These are phyloP conservation scores for Meyerozyma athensensis DNA, from an alignment of 1,139 yeast genomes.

Conservation along the genomic window DNA sequence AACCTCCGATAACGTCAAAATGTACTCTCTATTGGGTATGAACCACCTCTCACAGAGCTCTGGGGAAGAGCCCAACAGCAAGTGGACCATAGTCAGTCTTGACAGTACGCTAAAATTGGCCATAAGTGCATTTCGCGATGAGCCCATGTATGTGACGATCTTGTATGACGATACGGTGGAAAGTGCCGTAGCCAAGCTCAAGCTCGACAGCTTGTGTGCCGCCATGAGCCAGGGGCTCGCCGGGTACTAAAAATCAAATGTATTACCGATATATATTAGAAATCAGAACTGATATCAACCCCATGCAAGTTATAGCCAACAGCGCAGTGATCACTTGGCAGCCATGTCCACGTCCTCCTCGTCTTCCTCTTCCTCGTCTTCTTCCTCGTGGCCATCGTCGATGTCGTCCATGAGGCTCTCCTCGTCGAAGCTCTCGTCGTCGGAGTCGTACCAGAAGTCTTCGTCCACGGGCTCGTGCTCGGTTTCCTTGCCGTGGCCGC, in stretches of 20 bases:
- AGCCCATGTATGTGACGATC: conserved; percentile 21
- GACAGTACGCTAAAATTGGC: conserved; percentile 28
- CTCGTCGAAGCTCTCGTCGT: conserved; percentile 51
- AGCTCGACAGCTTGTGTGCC: conserved; percentile 31
- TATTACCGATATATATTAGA: neutral
- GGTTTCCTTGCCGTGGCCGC: conserved; percentile 30
- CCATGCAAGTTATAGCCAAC: neutral
- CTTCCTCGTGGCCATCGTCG: conserved; percentile 54
- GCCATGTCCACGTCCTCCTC: conserved; percentile 36
- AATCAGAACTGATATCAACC: conserved; percentile 1
- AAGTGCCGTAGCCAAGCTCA: conserved; percentile 40
- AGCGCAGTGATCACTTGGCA: conserved; percentile 16
- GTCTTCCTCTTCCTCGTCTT: conserved; percentile 54
- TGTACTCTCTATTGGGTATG: conserved; percentile 42
- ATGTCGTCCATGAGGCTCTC: conserved; percentile 49
- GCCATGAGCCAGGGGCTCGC: conserved; percentile 31
- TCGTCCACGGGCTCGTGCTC: conserved; percentile 74
- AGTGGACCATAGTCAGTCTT: conserved; percentile 33
- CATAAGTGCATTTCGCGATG: conserved; percentile 19
- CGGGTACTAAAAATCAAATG: conserved; percentile 18
- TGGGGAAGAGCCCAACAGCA: conserved; percentile 8
- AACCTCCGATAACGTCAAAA: conserved; percentile 38
- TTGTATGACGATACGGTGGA: conserved; percentile 33
- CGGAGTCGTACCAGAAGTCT: conserved; percentile 82
- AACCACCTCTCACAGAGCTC: conserved; percentile 25